These are phyloP conservation scores for Aspergillus haitiensis DNA, from an alignment of 495 filamentous ascomycete genomes.

Conservation along the genomic window DNA sequence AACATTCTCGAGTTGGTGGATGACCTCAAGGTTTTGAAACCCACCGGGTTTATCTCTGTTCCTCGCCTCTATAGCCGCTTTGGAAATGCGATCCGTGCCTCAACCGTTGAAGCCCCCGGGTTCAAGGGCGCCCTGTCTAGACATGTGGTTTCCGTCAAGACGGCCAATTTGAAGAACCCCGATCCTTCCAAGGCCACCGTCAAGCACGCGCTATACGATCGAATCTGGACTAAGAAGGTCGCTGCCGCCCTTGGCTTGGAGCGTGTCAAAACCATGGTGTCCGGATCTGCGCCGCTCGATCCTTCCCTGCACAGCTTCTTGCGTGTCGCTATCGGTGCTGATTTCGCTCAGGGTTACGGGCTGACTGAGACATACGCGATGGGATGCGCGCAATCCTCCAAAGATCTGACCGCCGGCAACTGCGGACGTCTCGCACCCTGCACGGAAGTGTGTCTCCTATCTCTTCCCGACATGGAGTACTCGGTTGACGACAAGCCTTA, in stretches of 20 bases:
- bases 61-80: slow-evolving; percentile 94
- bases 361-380: slow-evolving; percentile 94
- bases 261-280: slow-evolving; percentile 69
- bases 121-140: slow-evolving; percentile 80
- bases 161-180: slow-evolving; percentile 70
- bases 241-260: slow-evolving; percentile 78
- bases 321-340: slow-evolving; percentile 74
- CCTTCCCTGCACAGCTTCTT: slow-evolving; percentile 86
- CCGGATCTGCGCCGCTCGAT: slow-evolving; percentile 88
- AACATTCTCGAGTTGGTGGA: slow-evolving; percentile 85
- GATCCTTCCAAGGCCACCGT: slow-evolving; percentile 69
- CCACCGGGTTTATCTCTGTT: slow-evolving; percentile 83
- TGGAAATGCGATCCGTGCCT: slow-evolving; percentile 71
- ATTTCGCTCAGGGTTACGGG: slow-evolving; percentile 88
- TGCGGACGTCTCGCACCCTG: slow-evolving; percentile 69
- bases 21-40: slow-evolving; percentile 83
- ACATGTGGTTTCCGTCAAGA: slow-evolving; percentile 75
- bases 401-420: slow-evolving; percentile 76
- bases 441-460: slow-evolving; percentile 77
- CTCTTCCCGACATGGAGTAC: slow-evolving; percentile 96
- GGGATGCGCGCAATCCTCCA: slow-evolving; percentile 62
- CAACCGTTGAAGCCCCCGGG: slow-evolving; percentile 75
- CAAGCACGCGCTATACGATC: slow-evolving; percentile 84
- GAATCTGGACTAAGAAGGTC: slow-evolving; percentile 91
- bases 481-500: slow-evolving; percentile 85